A percentile compares a stretch with the other conserved stretches of the same genome.
Evolutionary conservation across 805 yeast genomes (phyloP).

Genomic region (Millerago galiae): DNA sequence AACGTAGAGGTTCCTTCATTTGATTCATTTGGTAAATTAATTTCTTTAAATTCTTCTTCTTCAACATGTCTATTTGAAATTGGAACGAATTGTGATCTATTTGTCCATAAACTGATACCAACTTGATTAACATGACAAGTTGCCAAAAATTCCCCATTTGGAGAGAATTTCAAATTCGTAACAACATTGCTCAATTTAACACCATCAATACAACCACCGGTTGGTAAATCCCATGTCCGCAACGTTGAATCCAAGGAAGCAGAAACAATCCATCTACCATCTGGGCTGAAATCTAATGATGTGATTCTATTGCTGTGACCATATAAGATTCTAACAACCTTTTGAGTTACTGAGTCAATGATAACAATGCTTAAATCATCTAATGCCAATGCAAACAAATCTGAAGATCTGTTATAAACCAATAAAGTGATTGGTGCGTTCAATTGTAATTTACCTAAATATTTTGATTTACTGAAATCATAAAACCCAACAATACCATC

Average conservation of each 20-base stretch:
- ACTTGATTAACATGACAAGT: conserved; percentile 87
- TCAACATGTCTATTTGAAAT: conserved; percentile 70
- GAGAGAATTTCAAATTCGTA: conserved; percentile 74
- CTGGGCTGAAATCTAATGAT: conserved; percentile 82
- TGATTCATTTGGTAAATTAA: conserved; percentile 66
- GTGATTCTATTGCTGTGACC: conserved; percentile 92
- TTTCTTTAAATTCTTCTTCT: conserved; percentile 61
- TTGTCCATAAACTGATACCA: conserved; percentile 91
- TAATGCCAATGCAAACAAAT: conserved; percentile 74
- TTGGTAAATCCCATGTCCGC: conserved; percentile 95
- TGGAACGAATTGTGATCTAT: conserved; percentile 75
- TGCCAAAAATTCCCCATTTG: conserved; percentile 84
- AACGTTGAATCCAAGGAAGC: conserved; percentile 79
- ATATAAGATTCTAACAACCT: conserved; percentile 76
- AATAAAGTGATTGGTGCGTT: conserved; percentile 74
- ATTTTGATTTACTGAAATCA: conserved; percentile 68
- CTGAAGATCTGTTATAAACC: conserved; percentile 77
- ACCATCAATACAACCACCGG: conserved; percentile 96
- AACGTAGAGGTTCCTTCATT: conserved; percentile 71
- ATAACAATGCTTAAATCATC: conserved; percentile 84
- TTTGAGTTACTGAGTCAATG: conserved; percentile 74
- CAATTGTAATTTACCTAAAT: conserved; percentile 58
- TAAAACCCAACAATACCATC: conserved; percentile 88
- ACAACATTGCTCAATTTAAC: conserved; percentile 72
- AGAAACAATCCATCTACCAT: conserved; percentile 91